phyloP scores from a whole-genome alignment of 1,284 basidiomycete species.

The Irpex rosettiformis region DNA sequence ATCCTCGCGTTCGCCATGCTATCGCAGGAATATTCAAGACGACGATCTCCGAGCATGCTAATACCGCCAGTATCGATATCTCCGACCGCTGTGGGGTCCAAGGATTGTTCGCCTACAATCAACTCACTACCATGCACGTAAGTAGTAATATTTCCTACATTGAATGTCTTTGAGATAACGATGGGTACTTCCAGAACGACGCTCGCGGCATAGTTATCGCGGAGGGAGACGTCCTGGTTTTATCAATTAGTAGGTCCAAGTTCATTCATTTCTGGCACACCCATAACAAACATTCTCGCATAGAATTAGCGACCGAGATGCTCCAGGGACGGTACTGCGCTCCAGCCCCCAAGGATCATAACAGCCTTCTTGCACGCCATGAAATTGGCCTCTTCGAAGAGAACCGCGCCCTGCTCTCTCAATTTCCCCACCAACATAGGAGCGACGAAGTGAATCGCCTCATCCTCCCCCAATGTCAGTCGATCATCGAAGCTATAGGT shows the following conservation, averaged over 20 bases:
- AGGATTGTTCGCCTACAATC: constrained; percentile 42
- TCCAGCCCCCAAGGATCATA: constrained; percentile 23
- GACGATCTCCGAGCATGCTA: constrained; percentile 29
- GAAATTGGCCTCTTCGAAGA: constrained; percentile 34
- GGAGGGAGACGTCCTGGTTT: constrained; percentile 39
- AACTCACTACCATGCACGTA: constrained; percentile 36
- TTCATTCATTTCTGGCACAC: neutral
- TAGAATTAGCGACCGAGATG: constrained; percentile 37
- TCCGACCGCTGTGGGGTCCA: constrained; percentile 50
- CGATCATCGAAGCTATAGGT: no score
- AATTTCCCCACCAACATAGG: constrained; percentile 28
- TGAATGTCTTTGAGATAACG: neutral
- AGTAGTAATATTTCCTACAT: neutral
- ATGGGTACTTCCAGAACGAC: constrained; percentile 30
- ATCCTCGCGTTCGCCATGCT: constrained; percentile 33
- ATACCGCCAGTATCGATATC: constrained; percentile 29
- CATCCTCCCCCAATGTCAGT: no score
- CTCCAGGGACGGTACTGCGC: constrained; percentile 29
- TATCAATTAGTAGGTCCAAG: constrained; percentile 37
- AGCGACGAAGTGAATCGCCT: constrained; percentile 29
- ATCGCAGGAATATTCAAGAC: constrained; percentile 42
- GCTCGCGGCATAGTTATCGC: constrained; percentile 39
- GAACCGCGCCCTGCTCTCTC: constrained; percentile 18
- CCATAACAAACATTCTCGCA: neutral
- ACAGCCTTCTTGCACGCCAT: constrained; percentile 32